Evolutionary conservation across 2,329 filamentous ascomycete genomes (phyloP).

Genomic region (Pseudopyrenochaeta lycopersici): DNA sequence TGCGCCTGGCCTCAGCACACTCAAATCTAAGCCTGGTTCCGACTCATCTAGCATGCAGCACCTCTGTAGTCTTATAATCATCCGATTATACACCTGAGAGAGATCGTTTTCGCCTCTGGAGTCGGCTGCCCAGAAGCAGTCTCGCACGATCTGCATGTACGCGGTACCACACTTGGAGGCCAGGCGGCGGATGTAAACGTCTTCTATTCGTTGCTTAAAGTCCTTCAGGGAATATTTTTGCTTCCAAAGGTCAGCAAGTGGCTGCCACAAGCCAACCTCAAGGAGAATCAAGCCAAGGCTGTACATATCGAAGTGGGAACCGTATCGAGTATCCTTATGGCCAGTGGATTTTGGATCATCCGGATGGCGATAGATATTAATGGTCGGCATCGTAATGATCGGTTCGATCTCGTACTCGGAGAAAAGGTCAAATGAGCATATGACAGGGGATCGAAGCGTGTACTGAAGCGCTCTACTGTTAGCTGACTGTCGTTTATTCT

Average conservation of each 20-base stretch:
- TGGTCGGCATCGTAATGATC: conserved; percentile 48
- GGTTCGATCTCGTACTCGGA: conserved; percentile 62
- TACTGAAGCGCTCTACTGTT: conserved; percentile 51
- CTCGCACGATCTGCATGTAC: conserved; percentile 78
- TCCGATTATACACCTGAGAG: conserved; percentile 52
- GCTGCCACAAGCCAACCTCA: conserved; percentile 79
- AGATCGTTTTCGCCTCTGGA: conserved; percentile 38
- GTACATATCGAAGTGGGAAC: conserved; percentile 69
- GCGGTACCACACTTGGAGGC: conserved; percentile 75
- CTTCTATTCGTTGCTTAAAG: conserved; percentile 71
- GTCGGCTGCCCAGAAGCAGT: conserved; percentile 76
- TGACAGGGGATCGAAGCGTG: conserved; percentile 73
- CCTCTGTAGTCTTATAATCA: conserved; percentile 53
- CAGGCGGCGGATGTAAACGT: conserved; percentile 70
- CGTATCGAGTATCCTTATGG: conserved; percentile 34
- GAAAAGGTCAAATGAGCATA: conserved; percentile 80
- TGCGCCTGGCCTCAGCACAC: conserved; percentile 32
- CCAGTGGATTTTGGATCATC: conserved; percentile 56
- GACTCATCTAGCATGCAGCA: conserved; percentile 52
- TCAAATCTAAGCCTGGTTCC: conserved; percentile 41
- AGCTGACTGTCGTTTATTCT: conserved; percentile 56
- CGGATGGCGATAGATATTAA: conserved; percentile 74
- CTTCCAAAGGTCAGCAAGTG: conserved; percentile 67
- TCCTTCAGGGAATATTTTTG: conserved; percentile 67
- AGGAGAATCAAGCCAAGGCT: conserved; percentile 76